phyloP scores from a whole-genome alignment of 306 rosid genomes.

The Dryas octopetala region DNA sequence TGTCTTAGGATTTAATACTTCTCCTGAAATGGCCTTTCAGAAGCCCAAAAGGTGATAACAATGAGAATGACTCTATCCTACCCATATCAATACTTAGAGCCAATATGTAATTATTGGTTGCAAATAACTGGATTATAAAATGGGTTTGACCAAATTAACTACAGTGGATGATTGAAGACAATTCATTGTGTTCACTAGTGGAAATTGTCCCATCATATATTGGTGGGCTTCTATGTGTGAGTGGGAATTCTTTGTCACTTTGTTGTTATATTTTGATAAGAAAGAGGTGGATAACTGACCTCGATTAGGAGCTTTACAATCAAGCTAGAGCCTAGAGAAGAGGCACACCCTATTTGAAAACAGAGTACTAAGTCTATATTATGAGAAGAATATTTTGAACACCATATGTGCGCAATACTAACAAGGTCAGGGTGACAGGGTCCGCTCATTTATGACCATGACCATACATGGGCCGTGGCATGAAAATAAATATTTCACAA shows the following conservation, averaged over 20 bases:
- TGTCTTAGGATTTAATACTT: background rate
- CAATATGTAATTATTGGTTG: background rate
- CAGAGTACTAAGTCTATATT: too few relatives aligned
- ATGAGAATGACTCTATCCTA: background rate
- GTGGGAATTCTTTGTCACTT: background rate
- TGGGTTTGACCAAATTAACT: too few relatives aligned
- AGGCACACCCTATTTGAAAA: background rate
- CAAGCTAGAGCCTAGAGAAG: conserved; percentile 4
- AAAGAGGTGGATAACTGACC: background rate
- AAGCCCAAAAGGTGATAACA: background rate
- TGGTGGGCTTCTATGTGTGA: background rate
- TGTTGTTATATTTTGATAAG: background rate
- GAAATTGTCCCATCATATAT: background rate
- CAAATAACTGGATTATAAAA: background rate
- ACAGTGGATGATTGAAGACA: too few relatives aligned
- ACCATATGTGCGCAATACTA: too few relatives aligned
- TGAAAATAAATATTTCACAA: too few relatives aligned
- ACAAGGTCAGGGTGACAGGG: too few relatives aligned
- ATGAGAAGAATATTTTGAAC: too few relatives aligned
- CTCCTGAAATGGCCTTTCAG: background rate
- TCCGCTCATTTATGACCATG: too few relatives aligned
- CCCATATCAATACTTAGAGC: conserved; percentile 1
- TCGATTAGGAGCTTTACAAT: background rate
- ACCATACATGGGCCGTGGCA: too few relatives aligned
- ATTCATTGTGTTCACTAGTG: too few relatives aligned